Evolutionary conservation across 768 basidiomycete species (phyloP).

Genomic region (Kwoniella sp.): DNA sequence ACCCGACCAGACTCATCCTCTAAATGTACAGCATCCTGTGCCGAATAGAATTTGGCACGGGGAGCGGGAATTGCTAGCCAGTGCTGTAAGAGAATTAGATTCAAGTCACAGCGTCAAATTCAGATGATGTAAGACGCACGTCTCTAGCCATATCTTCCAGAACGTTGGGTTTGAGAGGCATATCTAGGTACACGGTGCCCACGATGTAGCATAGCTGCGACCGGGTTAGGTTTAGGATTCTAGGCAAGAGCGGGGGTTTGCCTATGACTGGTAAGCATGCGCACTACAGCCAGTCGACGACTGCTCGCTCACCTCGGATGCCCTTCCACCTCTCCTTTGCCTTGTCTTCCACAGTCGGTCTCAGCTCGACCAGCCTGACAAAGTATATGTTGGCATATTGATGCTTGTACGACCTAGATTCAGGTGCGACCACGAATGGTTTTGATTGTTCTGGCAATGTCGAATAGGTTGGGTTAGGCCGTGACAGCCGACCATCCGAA

Average conservation of each 20-base stretch:
- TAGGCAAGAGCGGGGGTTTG: constrained; percentile 21
- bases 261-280: constrained; percentile 4
- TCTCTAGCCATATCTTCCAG: constrained; percentile 89
- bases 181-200: constrained; percentile 97
- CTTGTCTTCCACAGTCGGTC: constrained; percentile 54
- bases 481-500: background rate
- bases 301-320: constrained; percentile 50
- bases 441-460: constrained; percentile 36
- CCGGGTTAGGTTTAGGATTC: constrained; percentile 64
- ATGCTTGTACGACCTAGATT: constrained; percentile 57
- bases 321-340: constrained; percentile 58
- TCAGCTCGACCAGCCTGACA: constrained; percentile 57
- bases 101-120: no score
- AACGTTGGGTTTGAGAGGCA: constrained; percentile 98
- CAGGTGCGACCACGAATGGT: constrained; percentile 44
- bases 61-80: constrained; percentile 82
- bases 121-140: no score
- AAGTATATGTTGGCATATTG: constrained; percentile 75
- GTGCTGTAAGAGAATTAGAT: constrained; percentile 67
- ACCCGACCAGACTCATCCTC: constrained; percentile 97
- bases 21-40: constrained; percentile 74
- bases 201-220: constrained; percentile 82
- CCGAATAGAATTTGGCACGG: constrained; percentile 67
- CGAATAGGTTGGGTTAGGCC: constrained; percentile 33
- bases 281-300: background rate